Percentiles rank a stretch among this genome's conserved stretches.
Conservation (phyloP, 495 filamentous ascomycete species). For the Hyaloscypha variabilis region DNA sequence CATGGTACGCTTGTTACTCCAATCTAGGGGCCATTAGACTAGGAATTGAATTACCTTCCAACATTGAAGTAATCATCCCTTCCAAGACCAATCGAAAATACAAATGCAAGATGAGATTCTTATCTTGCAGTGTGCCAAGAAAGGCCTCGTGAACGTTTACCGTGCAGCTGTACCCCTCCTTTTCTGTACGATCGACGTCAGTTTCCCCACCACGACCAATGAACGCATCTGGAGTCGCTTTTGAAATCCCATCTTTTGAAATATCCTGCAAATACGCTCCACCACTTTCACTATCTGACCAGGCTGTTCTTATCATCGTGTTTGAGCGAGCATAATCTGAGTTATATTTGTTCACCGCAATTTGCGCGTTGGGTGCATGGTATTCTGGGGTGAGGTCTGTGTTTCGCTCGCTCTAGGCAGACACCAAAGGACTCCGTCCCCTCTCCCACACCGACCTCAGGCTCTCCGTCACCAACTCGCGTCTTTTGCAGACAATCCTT, state of each 20-base stretch:
- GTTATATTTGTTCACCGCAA: background rate
- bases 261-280: slow-evolving; percentile 14
- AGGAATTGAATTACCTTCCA: background rate
- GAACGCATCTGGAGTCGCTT: background rate
- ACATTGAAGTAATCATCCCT: background rate
- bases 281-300: background rate
- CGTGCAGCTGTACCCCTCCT: slow-evolving; percentile 6
- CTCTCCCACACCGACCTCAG: background rate
- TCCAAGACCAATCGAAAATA: slow-evolving; percentile 7
- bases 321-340: background rate
- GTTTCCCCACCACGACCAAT: background rate
- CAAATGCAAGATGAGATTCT: slow-evolving; percentile 6
- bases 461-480: slow-evolving; percentile 1
- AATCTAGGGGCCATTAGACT: background rate
- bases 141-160: slow-evolving; percentile 13
- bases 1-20: background rate
- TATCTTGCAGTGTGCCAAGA: background rate
- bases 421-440: slow-evolving; percentile 1
- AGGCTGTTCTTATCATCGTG: slow-evolving; percentile 11
- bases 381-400: background rate
- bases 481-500: background rate
- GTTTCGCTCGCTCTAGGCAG: slow-evolving; percentile 13
- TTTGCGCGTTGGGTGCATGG: background rate
- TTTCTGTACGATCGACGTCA: slow-evolving; percentile 12
- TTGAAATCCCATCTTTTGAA: slow-evolving; percentile 9